phyloP scores from a whole-genome alignment of 352 stramenopile species.

The Phytophthora sansomeana region DNA sequence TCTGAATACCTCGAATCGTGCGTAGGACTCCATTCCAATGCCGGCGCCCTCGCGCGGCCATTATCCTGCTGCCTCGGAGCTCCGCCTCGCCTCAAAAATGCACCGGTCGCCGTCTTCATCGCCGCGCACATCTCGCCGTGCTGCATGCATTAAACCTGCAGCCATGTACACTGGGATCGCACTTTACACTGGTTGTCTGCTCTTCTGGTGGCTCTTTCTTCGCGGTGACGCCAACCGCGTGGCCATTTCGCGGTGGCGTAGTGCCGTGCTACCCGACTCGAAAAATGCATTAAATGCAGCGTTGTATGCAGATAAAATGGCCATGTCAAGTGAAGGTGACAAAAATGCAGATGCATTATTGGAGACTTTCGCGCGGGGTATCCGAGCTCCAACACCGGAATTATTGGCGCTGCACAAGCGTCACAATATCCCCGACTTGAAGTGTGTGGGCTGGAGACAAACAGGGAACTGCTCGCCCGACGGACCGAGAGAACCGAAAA shows the following conservation, averaged over 20 bases:
- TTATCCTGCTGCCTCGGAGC: constrained; percentile 1
- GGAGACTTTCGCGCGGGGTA: constrained; percentile 28
- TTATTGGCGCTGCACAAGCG: constrained; percentile 29
- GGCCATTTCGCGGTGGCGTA: constrained; percentile 21
- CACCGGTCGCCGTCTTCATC: constrained; percentile 17
- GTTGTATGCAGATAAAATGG: background rate
- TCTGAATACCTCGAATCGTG: constrained; percentile 17
- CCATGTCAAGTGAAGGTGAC: background rate
- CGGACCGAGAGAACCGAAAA: constrained; percentile 38
- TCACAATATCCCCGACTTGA: constrained; percentile 28
- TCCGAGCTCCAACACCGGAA: constrained; percentile 24
- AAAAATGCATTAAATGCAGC: background rate
- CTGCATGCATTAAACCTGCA: constrained; percentile 18
- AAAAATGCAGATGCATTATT: constrained; percentile 5
- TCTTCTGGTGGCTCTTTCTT: constrained; percentile 41
- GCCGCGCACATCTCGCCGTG: constrained; percentile 1
- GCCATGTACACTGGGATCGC: constrained; percentile 33
- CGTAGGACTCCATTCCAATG: constrained; percentile 5
- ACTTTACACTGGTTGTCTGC: constrained; percentile 27
- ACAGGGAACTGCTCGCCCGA: constrained; percentile 48
- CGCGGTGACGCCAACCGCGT: constrained; percentile 30
- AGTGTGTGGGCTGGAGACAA: constrained; percentile 59
- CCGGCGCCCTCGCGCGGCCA: constrained; percentile 3
- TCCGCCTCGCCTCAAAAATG: constrained; percentile 13
- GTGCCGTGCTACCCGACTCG: constrained; percentile 13